Conservation (phyloP, 2,329 filamentous ascomycete genomes). For the Domatiomyces globalis region DNA sequence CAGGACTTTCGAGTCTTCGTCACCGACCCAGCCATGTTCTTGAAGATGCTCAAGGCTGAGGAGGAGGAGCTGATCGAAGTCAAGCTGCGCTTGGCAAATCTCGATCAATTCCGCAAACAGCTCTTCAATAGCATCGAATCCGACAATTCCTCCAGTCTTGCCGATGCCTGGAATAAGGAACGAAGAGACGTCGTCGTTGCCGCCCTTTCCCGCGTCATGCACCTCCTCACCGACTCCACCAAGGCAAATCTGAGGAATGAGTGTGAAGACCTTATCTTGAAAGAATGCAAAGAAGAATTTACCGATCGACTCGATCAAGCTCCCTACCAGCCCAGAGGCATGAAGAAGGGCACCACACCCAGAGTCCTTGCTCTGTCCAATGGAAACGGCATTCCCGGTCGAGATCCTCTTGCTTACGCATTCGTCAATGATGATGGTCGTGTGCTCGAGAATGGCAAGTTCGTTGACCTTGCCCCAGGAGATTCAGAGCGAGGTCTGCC, state of each 20-base stretch:
- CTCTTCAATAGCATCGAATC: slow-evolving; percentile 77
- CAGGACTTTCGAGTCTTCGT: slow-evolving; percentile 73
- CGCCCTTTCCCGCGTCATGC: slow-evolving; percentile 68
- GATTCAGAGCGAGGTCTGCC: slow-evolving; percentile 53
- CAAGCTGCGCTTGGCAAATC: slow-evolving; percentile 60
- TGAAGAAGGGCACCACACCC: slow-evolving; percentile 75
- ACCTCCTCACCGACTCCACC: slow-evolving; percentile 74
- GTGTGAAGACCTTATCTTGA: slow-evolving; percentile 86
- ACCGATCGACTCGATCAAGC: slow-evolving; percentile 85
- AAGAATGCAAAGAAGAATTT: slow-evolving; percentile 75
- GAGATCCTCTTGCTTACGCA: slow-evolving; percentile 74
- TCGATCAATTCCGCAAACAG: slow-evolving; percentile 59
- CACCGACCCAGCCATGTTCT: slow-evolving; percentile 70
- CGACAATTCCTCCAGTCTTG: slow-evolving; percentile 87
- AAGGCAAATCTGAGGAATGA: slow-evolving; percentile 89
- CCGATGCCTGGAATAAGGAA: slow-evolving; percentile 86
- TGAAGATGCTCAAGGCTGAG: slow-evolving; percentile 96
- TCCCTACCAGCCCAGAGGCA: slow-evolving; percentile 86
- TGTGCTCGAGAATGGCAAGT: slow-evolving; percentile 77
- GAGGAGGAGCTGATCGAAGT: slow-evolving; percentile 86
- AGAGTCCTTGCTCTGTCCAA: slow-evolving; percentile 79
- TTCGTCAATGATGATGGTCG: slow-evolving; percentile 89
- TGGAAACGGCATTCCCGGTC: slow-evolving; percentile 59
- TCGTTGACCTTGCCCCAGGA: slow-evolving; percentile 57
- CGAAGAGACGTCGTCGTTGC: slow-evolving; percentile 71